Base-by-base conservation (phyloP, 805 yeast genomes). In the Wickerhamiella musiphila region DNA sequence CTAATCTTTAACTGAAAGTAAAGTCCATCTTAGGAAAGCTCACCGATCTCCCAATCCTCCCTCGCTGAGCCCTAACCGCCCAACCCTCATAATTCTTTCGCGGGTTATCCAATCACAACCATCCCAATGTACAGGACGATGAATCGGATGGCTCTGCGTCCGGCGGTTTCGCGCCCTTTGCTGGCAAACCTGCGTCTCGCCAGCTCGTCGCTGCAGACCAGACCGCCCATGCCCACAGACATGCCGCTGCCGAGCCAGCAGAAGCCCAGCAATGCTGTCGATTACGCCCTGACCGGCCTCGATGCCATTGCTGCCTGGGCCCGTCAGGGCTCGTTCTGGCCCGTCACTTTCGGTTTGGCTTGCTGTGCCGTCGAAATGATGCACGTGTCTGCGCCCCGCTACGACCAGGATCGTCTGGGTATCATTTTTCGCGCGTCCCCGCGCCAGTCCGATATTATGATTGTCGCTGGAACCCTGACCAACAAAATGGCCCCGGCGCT, bases 361-460 rank as follows among this genome's bases (percentile, higher is more conserved):
- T 79, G 93, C 58, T 79, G 93, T 63, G 93, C 93, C 39, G 92
- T 79, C 26, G 93, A 79, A 58, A 79, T 79, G 93, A 79, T 79
- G 93, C 93, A 79, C 53, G 78, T 76, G 23, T 79, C 93, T 17
- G 72, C 92, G 36, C 92, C 93, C 39, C 66, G 93, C 51, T 79
- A 79, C 56, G 93, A 79, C 58, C 93, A 81, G 60, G 93, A 79
- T 61, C 71, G 93, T 54, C 63, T 79, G 53, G 93, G 93, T 48
- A 79, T 79, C 48, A 79, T 79, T 67, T 79, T 79, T 70, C 74
- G 93, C 64, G 93, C 90, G 20, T 76, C 92, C 23, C 93, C 93
- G 33, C 76, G 93, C 60, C 93, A 79, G 57, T 72, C 90, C 4
- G 93, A 79, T 66, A 75, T 79, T 43, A 78, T 79, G 78, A 79